A percentile compares a stretch with the other conserved stretches of the same genome.
phyloP scores from a whole-genome alignment of 306 rosid species.

The Astragalus glycyphyllos region DNA sequence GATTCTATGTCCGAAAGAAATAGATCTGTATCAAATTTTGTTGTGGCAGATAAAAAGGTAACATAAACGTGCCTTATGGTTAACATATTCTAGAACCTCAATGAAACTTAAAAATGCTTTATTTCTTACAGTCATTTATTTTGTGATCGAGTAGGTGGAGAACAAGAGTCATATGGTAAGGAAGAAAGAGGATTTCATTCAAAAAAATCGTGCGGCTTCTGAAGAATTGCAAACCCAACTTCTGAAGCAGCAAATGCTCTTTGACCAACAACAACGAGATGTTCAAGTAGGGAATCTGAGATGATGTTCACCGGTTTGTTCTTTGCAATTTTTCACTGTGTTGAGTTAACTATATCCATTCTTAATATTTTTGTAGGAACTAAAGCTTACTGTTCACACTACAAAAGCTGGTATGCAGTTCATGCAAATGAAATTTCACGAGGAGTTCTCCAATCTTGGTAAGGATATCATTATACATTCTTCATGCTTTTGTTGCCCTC shows the following conservation, averaged over 20 bases:
- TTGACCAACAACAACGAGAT: slow-evolving; percentile 82
- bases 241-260: slow-evolving; percentile 63
- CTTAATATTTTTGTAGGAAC: slow-evolving; percentile 56
- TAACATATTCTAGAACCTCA: slow-evolving; percentile 35
- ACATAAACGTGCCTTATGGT: neutral
- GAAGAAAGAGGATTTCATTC: slow-evolving; percentile 48
- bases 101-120: slow-evolving; percentile 29
- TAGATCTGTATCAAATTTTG: slow-evolving; percentile 48
- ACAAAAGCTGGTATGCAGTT: slow-evolving; percentile 88
- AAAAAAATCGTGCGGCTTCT: slow-evolving; percentile 44
- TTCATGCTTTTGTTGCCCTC: neutral
- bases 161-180: slow-evolving; percentile 43
- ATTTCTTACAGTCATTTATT: slow-evolving; percentile 26
- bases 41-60: slow-evolving; percentile 64
- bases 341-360: slow-evolving; percentile 32
- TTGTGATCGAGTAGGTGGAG: slow-evolving; percentile 50
- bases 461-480: slow-evolving; percentile 33
- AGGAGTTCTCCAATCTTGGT: slow-evolving; percentile 89
- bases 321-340: neutral
- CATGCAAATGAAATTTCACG: slow-evolving; percentile 84
- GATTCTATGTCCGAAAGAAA: slow-evolving; percentile 56
- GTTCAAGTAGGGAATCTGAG: slow-evolving; percentile 59
- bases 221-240: slow-evolving; percentile 64
- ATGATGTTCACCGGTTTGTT: slow-evolving; percentile 1
- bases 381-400: slow-evolving; percentile 72